Conservation (phyloP, 306 rosid species). For the Cucurbita ficifolia region DNA sequence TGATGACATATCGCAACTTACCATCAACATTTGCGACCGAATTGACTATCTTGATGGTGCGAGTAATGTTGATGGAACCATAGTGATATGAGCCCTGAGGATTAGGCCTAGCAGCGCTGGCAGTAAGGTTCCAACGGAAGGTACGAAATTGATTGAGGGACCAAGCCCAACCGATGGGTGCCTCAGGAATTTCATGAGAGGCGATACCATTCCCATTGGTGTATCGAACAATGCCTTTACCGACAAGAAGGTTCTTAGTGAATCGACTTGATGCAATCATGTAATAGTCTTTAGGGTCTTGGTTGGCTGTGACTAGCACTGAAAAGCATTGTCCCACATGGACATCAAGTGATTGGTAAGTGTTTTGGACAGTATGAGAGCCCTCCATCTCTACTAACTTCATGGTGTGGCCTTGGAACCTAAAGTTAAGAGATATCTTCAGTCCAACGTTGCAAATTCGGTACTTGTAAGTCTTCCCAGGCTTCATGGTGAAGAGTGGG, state of each 20-base stretch:
- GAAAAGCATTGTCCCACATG: slow-evolving; percentile 60
- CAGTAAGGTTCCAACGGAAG: slow-evolving; percentile 73
- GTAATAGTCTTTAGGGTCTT: slow-evolving; percentile 52
- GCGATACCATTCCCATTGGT: slow-evolving; percentile 34
- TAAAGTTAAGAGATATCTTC: slow-evolving; percentile 50
- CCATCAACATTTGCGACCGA: slow-evolving; percentile 20
- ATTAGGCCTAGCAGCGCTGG: slow-evolving; percentile 91
- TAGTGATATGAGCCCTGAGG: slow-evolving; percentile 86
- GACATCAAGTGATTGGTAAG: slow-evolving; percentile 54
- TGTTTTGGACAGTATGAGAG: slow-evolving; percentile 59
- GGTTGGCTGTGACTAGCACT: slow-evolving; percentile 51
- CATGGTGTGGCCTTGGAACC: slow-evolving; percentile 59
- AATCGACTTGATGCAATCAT: slow-evolving; percentile 62
- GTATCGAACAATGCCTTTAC: slow-evolving; percentile 43
- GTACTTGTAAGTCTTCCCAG: slow-evolving; percentile 62
- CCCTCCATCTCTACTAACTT: slow-evolving; percentile 75
- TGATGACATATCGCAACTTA: slow-evolving; percentile 57
- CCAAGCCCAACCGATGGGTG: slow-evolving; percentile 84
- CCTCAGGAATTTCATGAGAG: slow-evolving; percentile 29
- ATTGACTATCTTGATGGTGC: slow-evolving; percentile 53
- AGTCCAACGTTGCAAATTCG: slow-evolving; percentile 67
- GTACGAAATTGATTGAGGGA: slow-evolving; percentile 75
- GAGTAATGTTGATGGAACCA: slow-evolving; percentile 52
- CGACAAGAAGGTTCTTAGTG: slow-evolving; percentile 23
- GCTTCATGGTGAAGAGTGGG: slow-evolving; percentile 61